These are phyloP conservation scores for Xylaria intraflava DNA, from an alignment of 495 filamentous ascomycete genomes.

Conservation along the genomic window DNA sequence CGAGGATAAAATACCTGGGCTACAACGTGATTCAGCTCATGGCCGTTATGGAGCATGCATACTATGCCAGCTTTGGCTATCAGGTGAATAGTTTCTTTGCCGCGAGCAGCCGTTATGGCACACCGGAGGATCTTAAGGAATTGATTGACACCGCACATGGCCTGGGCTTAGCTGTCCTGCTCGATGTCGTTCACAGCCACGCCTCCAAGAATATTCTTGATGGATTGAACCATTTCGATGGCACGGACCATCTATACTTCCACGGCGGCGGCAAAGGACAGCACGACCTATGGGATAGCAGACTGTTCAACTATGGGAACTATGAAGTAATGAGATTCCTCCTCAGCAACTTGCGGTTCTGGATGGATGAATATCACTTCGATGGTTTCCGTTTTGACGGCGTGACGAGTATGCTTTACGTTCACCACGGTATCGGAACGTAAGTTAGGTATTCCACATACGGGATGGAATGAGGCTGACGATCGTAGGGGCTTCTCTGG, in stretches of 20 bases:
- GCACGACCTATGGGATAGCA: conserved; percentile 92
- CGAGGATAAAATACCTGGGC: conserved; percentile 80
- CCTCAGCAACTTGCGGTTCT: conserved; percentile 91
- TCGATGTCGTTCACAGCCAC: conserved; percentile 97
- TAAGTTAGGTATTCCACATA: conserved; percentile 45
- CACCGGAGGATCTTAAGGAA: conserved; percentile 93
- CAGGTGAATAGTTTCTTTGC: conserved; percentile 99
- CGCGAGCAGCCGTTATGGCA: conserved; percentile 89
- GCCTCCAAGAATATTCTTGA: conserved; percentile 95
- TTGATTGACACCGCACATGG: conserved; percentile 91
- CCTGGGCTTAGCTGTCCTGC: conserved; percentile 81
- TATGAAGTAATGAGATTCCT: conserved; percentile 94
- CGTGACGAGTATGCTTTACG: conserved; percentile 96
- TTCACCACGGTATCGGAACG: conserved; percentile 96
- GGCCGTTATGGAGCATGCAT: conserved; percentile 98
- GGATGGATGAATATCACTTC: conserved; percentile 98
- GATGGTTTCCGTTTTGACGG: conserved; percentile 98
- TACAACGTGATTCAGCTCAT: conserved; percentile 99
- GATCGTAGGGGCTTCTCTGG: conserved; percentile 80
- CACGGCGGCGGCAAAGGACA: conserved; percentile 75
- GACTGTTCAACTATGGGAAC: conserved; percentile 92
- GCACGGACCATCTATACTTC: conserved; percentile 91
- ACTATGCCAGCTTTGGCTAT: conserved; percentile 98
- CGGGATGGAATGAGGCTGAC: conserved; percentile 1
- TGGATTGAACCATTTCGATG: conserved; percentile 91